phyloP scores from a whole-genome alignment of 2,329 filamentous ascomycete species.

The Phialocephala subalpina region DNA sequence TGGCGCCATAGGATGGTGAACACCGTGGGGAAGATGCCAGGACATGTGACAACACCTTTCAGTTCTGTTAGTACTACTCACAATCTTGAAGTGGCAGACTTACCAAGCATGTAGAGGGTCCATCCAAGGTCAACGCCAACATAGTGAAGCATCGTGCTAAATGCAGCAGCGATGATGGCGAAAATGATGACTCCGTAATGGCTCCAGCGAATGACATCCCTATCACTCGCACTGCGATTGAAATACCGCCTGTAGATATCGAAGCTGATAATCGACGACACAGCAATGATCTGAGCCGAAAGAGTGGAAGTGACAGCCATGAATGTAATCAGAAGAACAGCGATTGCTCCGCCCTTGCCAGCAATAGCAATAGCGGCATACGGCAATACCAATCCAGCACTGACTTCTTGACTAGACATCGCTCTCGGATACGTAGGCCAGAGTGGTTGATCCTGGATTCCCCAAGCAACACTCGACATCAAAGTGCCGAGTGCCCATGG shows the following conservation, averaged over 20 bases:
- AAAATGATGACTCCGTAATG: constrained; percentile 62
- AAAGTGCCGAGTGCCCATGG: constrained; percentile 61
- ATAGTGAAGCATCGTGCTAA: constrained; percentile 61
- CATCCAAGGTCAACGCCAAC: constrained; percentile 61
- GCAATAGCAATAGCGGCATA: constrained; percentile 74
- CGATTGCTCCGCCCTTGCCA: constrained; percentile 72
- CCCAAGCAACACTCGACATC: constrained; percentile 19
- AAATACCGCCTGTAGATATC: constrained; percentile 87
- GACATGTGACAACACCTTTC: constrained; percentile 26
- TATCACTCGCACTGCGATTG: constrained; percentile 70
- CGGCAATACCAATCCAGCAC: constrained; percentile 71
- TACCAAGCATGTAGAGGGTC: constrained; percentile 61
- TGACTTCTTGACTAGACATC: constrained; percentile 76
- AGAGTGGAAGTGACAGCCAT: constrained; percentile 85
- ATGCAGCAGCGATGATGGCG: constrained; percentile 57
- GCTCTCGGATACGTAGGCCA: constrained; percentile 66
- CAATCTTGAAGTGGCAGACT: background rate
- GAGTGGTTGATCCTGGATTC: constrained; percentile 10
- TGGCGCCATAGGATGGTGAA: constrained; percentile 49
- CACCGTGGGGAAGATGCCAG: constrained; percentile 42
- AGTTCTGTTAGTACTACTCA: background rate
- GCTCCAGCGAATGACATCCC: constrained; percentile 58
- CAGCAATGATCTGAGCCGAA: constrained; percentile 82
- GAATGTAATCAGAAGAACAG: constrained; percentile 73
- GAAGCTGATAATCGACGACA: constrained; percentile 85